Evolutionary conservation across 2,329 filamentous ascomycete species (phyloP), one percentile per base, ranked within the genome.

Genomic region (Coleophoma eucalyptorum): DNA sequence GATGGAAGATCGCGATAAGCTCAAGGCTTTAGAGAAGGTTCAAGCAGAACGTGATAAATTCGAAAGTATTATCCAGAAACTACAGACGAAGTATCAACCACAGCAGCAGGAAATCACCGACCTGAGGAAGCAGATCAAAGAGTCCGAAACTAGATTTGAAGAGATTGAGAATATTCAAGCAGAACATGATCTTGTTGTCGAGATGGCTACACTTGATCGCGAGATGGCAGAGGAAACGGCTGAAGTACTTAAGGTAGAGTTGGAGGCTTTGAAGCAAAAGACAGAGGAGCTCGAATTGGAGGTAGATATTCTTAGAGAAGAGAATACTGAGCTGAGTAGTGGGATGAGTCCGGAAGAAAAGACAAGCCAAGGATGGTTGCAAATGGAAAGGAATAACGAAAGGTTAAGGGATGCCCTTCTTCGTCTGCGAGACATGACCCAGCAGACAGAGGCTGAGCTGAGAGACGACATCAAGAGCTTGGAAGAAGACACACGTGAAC

Each of bases 171-270:
- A 79, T 31, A 75, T 87, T 49, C 87, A 94, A 65, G 87, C 89
- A 7, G 91, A 97, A 58, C 86, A 95, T 67, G 94, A 97, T 31
- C 81, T 86, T 3, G 82, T 88, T 6, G 72, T 97, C 63, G 94
- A 99, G 69, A 81, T 94, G 69, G 90, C 91, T 6, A 87, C 89
- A 0, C 74, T 99, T 21, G 94, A 99, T 65, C 84, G 90, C 42
- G 93, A 99, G 68, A 96, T 97, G 89, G 94, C 94, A 0, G 92
- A 99, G 68, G 93, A 97, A 69, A 90, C 85, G 41, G 87, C 89
- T 1, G 94, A 97, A 58, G 83, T 87, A 16, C 76, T 87, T 46
- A 94, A 91, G 66, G 79, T 81, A 1, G 92, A 99, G 64, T 73
- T 95, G 20, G 89, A 96, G 35, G 79, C 83, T 2, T 68, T 96